These are phyloP conservation scores for Fonsecaea pugnacius DNA, from an alignment of 2,329 filamentous ascomycete species.

Conservation along the genomic window DNA sequence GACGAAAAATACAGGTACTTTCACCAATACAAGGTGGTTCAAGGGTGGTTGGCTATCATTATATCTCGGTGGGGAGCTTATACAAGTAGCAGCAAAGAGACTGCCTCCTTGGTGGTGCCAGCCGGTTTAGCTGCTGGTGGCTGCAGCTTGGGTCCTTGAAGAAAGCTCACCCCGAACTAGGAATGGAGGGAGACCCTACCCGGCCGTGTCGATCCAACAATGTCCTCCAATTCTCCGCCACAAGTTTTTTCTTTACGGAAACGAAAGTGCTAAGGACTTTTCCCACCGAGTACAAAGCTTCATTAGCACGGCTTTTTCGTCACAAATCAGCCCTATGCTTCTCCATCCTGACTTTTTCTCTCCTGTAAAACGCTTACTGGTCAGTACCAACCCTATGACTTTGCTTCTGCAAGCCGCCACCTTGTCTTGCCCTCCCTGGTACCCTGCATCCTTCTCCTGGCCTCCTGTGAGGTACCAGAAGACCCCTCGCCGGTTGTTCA, in stretches of 20 bases:
- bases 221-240: conserved; percentile 1
- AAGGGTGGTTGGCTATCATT: neutral
- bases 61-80: conserved; percentile 1
- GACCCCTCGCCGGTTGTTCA: neutral
- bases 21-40: neutral
- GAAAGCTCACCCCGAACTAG: conserved; percentile 17
- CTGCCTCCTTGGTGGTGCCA: neutral
- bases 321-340: conserved; percentile 16
- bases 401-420: conserved; percentile 6
- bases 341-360: neutral
- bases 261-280: neutral
- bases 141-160: conserved; percentile 4
- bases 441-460: conserved; percentile 7
- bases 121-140: neutral
- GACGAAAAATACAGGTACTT: conserved; percentile 12
- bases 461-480: conserved; percentile 2
- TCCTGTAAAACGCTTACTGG: conserved; percentile 4
- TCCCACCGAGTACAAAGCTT: conserved; percentile 3
- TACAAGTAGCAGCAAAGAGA: neutral
- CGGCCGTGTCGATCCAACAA: conserved; percentile 8
- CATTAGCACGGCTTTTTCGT: conserved; percentile 4
- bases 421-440: neutral
- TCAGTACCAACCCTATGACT: neutral
- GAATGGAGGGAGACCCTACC: conserved; percentile 5
- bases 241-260: neutral